A percentile compares a stretch with the other conserved stretches of the same genome.
These are phyloP conservation scores for Suhomyces atakaporum DNA, from an alignment of 1,139 yeast species.

Conservation along the genomic window DNA sequence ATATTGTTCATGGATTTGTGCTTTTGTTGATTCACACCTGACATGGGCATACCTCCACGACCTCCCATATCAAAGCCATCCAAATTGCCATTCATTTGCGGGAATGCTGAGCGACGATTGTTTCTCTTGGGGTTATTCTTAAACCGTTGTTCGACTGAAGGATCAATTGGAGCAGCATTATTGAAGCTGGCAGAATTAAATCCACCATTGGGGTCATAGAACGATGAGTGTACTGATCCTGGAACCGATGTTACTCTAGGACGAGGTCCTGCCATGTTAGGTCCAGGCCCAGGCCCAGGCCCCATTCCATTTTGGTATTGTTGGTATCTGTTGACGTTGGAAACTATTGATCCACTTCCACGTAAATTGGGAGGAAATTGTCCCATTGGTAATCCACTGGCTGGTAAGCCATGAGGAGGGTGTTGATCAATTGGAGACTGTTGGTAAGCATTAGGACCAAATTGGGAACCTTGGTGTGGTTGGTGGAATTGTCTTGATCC, in stretches of 20 bases:
- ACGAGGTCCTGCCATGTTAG: conserved; percentile 10
- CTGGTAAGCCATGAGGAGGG: conserved; percentile 42
- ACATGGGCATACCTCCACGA: conserved; percentile 53
- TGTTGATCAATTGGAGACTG: conserved; percentile 28
- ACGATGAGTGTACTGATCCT: conserved; percentile 18
- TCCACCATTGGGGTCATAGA: conserved; percentile 12
- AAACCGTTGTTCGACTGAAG: conserved; percentile 29
- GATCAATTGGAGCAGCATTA: conserved; percentile 33
- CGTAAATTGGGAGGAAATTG: conserved; percentile 31
- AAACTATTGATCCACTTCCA: conserved; percentile 17
- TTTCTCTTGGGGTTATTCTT: conserved; percentile 30
- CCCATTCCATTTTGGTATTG: conserved; percentile 15
- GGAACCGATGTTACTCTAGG: conserved; percentile 22
- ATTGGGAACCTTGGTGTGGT: conserved; percentile 5
- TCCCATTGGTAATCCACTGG: conserved; percentile 35
- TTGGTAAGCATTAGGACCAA: conserved; percentile 12
- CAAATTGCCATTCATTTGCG: conserved; percentile 33
- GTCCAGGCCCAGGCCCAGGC: conserved; percentile 6
- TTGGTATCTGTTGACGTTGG: conserved; percentile 19
- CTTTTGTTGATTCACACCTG: conserved; percentile 19
- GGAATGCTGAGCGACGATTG: conserved; percentile 41
- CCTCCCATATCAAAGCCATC: conserved; percentile 50
- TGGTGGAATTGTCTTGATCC: conserved; percentile 4
- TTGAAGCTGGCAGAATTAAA: conserved; percentile 15
- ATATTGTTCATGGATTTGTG: conserved; percentile 20